Base-by-base conservation (phyloP, 2,329 filamentous ascomycete species). In the Trichoderma asperellum region DNA sequence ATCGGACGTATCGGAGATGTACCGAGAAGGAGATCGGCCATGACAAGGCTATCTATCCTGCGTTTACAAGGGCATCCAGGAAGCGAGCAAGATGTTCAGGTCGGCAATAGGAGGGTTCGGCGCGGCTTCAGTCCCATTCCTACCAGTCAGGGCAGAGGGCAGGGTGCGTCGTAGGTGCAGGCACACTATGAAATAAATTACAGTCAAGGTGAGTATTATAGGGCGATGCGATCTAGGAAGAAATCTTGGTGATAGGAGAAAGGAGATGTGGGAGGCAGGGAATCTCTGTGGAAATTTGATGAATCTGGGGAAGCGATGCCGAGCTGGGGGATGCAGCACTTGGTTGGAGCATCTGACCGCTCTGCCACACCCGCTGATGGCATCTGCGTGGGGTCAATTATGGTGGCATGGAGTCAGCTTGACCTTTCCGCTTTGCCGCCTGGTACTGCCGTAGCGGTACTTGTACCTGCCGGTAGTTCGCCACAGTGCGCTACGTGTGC, bases 21-120 rank as follows among this genome's bases (percentile, higher is more conserved):
- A n/a, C 72, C 73, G 21, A 78, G 70, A 34, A 78, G 70, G 37
- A 77, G 70, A 69, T 77, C 74, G 70, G 73, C 72, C 76, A 78
- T 78, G 71, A 56, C 68, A 57, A 34, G 8, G 40, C 3, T 52
- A 34, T 24, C 3, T 52, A 34, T 24, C 59, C 60, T 56, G 55
- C 53, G 37, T 11, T 37, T 37, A 61, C 40, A 27, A 18, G 68
- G 21, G 68, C 68, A 69, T 69, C 55, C 49, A 43, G 55, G 40
- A 21, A 40, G 37, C 18, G 27, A 35, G 35, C 7, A n/a, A 40
- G 16, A 52, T 27, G 24, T 67, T 67, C 32, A 59, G 64, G 64
- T 59, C n/a, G 64, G 40, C 29, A 58, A 56, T 34, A 29, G 64
- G 64, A 67, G 64, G 29, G 32, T 27, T 56, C 7, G 64, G 40